These are phyloP conservation scores for Hydrangea macrophylla DNA, from an alignment of 148 eudicot species.

Conservation along the genomic window DNA sequence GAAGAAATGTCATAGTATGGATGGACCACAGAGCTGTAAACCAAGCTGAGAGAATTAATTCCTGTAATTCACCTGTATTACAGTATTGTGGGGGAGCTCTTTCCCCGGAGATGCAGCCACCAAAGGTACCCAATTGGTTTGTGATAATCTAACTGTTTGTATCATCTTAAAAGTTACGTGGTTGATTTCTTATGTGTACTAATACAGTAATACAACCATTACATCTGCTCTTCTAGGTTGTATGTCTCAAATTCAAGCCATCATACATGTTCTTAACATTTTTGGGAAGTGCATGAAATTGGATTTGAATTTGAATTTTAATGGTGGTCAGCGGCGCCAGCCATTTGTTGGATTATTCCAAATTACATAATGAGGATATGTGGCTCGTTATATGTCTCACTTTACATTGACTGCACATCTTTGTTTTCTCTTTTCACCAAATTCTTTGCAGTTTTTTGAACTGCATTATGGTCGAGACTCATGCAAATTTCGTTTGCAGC, in stretches of 20 bases:
- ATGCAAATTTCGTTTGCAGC: constrained; percentile 46
- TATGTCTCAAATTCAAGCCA: no score
- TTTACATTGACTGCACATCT: not conserved
- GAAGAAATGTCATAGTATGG: constrained; percentile 98
- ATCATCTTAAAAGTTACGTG: no score
- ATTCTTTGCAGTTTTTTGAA: not conserved
- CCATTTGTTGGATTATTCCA: not conserved
- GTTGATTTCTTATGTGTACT: no score
- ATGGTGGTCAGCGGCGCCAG: no score
- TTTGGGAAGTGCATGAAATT: not conserved
- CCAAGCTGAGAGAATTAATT: constrained; percentile 95
- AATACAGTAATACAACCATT: no score
- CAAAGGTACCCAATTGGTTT: constrained; percentile 53
- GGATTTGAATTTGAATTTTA: not conserved
- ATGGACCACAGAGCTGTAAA: constrained; percentile 99
- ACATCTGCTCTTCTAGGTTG: no score
- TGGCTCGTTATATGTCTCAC: not conserved
- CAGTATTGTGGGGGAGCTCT: constrained; percentile 95
- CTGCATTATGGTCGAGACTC: not conserved
- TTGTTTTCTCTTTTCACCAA: not conserved
- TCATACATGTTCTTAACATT: not conserved
- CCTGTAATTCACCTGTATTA: constrained; percentile 80
- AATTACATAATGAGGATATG: not conserved
- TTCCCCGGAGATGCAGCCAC: constrained; percentile 99
- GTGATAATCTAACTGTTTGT: not conserved